Percentiles rank a stretch among this genome's conserved stretches.
Evolutionary conservation across 1,284 basidiomycete species (phyloP).

Genomic region (Tilletia horrida): DNA sequence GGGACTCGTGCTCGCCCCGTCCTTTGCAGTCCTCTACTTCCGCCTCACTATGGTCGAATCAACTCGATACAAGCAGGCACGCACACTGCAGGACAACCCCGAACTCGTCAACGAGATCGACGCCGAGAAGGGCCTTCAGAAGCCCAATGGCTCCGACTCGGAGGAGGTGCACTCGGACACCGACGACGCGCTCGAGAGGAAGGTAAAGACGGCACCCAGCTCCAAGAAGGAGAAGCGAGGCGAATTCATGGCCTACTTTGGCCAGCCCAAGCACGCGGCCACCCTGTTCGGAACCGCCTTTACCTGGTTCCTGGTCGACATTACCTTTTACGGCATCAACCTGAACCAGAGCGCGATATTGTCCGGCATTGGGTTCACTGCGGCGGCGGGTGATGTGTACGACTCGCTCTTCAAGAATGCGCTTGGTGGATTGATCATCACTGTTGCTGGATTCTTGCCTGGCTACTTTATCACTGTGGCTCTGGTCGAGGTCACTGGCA

Average conservation of each 20-base stretch:
- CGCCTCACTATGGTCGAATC: slow-evolving; percentile 58
- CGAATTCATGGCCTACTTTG: slow-evolving; percentile 38
- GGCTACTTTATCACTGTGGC: slow-evolving; percentile 51
- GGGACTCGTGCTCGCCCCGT: slow-evolving; percentile 45
- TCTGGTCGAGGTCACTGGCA: slow-evolving; percentile 46
- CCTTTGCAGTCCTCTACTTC: slow-evolving; percentile 59
- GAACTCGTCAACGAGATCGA: slow-evolving; percentile 62
- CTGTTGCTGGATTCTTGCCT: slow-evolving; percentile 49
- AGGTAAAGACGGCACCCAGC: slow-evolving; percentile 34
- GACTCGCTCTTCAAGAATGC: slow-evolving; percentile 61
- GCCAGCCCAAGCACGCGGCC: slow-evolving; percentile 43
- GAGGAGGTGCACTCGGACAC: slow-evolving; percentile 35
- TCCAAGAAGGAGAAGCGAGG: slow-evolving; percentile 26
- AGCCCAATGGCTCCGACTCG: slow-evolving; percentile 33
- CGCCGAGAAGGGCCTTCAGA: slow-evolving; percentile 62
- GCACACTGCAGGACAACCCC: slow-evolving; percentile 71
- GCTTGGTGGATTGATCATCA: slow-evolving; percentile 54
- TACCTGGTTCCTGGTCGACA: slow-evolving; percentile 60
- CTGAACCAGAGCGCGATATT: slow-evolving; percentile 71
- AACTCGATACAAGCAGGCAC: slow-evolving; percentile 79
- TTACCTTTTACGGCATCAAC: slow-evolving; percentile 74
- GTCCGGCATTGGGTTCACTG: slow-evolving; percentile 65
- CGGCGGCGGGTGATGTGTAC: slow-evolving; percentile 45
- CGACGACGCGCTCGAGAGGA: slow-evolving; percentile 38
- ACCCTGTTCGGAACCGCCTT: slow-evolving; percentile 42